Evolutionary conservation across 2,329 filamentous ascomycete genomes (phyloP).

Genomic region (Claviceps fusiformis): DNA sequence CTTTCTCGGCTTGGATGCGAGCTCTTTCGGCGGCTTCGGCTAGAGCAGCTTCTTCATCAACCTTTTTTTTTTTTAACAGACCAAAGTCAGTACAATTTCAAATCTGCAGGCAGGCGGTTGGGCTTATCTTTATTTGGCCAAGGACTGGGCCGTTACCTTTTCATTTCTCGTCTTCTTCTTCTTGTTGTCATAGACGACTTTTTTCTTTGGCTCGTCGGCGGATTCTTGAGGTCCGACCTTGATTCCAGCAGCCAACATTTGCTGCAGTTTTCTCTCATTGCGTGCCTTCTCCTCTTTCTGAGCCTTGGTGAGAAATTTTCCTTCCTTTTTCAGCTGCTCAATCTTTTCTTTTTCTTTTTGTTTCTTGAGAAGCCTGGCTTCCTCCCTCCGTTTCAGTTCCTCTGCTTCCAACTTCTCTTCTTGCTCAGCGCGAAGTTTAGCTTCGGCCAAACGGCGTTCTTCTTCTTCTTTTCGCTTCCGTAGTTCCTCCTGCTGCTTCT

Average conservation of each 20-base stretch:
- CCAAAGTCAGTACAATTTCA: conserved; percentile 1
- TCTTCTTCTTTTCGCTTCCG: conserved; percentile 54
- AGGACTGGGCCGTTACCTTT: conserved; percentile 28
- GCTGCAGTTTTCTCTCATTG: conserved; percentile 67
- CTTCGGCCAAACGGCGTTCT: conserved; percentile 44
- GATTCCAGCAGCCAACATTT: conserved; percentile 69
- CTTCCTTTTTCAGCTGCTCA: conserved; percentile 77
- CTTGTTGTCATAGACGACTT: conserved; percentile 62
- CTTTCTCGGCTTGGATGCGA: conserved; percentile 52
- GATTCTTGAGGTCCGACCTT: conserved; percentile 51
- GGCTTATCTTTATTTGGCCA: too few relatives aligned
- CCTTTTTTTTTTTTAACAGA: conserved; percentile 21
- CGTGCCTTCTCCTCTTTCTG: conserved; percentile 71
- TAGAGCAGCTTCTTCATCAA: conserved; percentile 65
- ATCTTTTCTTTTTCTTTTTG: conserved; percentile 77
- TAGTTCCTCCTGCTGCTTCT: conserved; percentile 75
- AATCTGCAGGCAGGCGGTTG: background rate
- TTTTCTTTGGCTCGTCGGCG: conserved; percentile 59
- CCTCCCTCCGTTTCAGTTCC: conserved; percentile 55
- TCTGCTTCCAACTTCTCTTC: conserved; percentile 51
- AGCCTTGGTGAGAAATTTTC: conserved; percentile 75
- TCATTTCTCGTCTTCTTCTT: conserved; percentile 56
- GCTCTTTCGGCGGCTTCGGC: conserved; percentile 68
- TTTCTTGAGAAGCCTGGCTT: conserved; percentile 65
- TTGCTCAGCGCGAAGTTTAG: conserved; percentile 51